These are phyloP conservation scores for Microbotryomycetes sp. DNA, from an alignment of 1,284 basidiomycete genomes.

Conservation along the genomic window DNA sequence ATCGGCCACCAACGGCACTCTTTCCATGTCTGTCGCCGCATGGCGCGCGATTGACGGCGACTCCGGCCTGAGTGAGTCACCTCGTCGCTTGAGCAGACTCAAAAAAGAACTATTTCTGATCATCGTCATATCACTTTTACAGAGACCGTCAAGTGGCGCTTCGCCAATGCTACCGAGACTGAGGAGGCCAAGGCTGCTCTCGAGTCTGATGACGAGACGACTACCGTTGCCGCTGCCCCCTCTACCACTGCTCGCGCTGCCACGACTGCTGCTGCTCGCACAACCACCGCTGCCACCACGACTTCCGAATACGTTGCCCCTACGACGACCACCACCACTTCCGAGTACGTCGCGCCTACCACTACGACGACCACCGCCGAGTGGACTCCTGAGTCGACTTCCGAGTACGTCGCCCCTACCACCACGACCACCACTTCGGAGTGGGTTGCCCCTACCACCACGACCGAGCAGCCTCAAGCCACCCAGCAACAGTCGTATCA, in stretches of 20 bases:
- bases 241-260: not conserved
- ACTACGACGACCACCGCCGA: constrained; percentile 3
- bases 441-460: constrained; percentile 24
- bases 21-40: constrained; percentile 23
- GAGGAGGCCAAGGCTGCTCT: constrained; percentile 14
- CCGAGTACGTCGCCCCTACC: not conserved
- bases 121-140: no score
- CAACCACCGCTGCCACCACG: not conserved
- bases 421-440: constrained; percentile 2
- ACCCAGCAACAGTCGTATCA: constrained; percentile 50
- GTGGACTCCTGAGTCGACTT: not conserved
- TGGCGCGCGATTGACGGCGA: constrained; percentile 26
- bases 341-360: constrained; percentile 8
- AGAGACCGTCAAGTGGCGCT: constrained; percentile 26
- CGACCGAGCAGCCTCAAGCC: constrained; percentile 51
- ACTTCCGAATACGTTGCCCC: constrained; percentile 3
- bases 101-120: not conserved
- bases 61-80: constrained; percentile 9
- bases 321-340: constrained; percentile 7
- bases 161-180: constrained; percentile 29
- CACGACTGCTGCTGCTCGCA: not conserved
- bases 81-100: not conserved
- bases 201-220: not conserved
- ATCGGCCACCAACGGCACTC: constrained; percentile 14
- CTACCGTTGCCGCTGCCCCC: constrained; percentile 1